Evolutionary conservation across 176 grass and related monocot species (phyloP).

Genomic region (Eragrostis curvula): DNA sequence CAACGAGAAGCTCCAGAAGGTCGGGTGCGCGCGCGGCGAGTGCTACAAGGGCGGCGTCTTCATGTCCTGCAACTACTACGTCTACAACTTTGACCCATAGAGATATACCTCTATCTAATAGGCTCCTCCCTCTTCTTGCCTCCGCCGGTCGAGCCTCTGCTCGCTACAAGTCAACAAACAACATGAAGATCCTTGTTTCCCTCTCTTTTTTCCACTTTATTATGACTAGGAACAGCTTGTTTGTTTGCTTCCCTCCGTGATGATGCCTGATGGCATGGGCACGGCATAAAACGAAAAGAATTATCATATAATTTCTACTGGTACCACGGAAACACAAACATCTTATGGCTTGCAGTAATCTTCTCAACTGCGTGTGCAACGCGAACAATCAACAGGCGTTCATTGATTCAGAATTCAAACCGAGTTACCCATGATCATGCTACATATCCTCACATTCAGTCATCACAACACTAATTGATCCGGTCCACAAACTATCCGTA

Average conservation of each 20-base stretch:
- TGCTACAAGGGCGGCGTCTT: slow-evolving; percentile 36
- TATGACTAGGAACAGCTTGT: no score
- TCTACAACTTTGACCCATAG: background rate
- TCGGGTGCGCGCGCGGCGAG: slow-evolving; percentile 43
- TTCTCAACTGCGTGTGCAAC: background rate
- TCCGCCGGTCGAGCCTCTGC: no score
- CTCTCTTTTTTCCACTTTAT: no score
- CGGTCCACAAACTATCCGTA: no score
- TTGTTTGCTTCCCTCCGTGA: no score
- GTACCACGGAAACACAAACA: background rate
- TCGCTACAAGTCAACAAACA: no score
- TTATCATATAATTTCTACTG: no score
- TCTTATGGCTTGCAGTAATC: background rate
- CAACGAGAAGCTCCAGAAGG: background rate
- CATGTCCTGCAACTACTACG: slow-evolving; percentile 49
- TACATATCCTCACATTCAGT: slow-evolving; percentile 8
- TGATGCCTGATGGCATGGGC: background rate
- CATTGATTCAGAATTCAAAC: background rate
- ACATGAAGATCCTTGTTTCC: no score
- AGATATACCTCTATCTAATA: no score
- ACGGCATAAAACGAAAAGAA: background rate
- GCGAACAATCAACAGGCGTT: background rate
- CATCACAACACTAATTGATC: background rate
- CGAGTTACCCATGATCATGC: background rate
- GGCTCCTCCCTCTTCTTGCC: no score